These are phyloP conservation scores for Rhizopogon roseolus DNA, from an alignment of 768 basidiomycete species.

Conservation along the genomic window DNA sequence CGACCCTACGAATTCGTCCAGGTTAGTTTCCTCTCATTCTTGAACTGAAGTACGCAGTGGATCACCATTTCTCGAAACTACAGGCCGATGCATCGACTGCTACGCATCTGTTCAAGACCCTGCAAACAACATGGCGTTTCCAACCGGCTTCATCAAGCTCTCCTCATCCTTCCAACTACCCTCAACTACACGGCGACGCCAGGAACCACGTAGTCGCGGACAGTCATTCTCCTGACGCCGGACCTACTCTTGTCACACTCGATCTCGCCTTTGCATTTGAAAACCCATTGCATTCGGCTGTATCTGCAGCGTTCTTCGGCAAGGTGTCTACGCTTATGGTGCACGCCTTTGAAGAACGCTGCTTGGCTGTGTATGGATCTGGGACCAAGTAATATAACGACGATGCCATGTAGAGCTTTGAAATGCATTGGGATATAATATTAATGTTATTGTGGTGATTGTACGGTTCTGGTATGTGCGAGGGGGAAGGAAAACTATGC, in stretches of 20 bases:
- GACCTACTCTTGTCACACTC: slow-evolving; percentile 77
- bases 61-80: slow-evolving; percentile 4
- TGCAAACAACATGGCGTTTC: slow-evolving; percentile 73
- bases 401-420: neutral
- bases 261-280: slow-evolving; percentile 85
- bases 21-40: slow-evolving; percentile 33
- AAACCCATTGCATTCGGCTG: slow-evolving; percentile 77
- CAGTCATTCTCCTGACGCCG: slow-evolving; percentile 14
- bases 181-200: slow-evolving; percentile 3
- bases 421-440: neutral
- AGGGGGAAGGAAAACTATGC: neutral
- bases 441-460: neutral
- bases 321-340: slow-evolving; percentile 89
- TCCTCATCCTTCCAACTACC: slow-evolving; percentile 29
- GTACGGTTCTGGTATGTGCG: too few species aligned
- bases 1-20: slow-evolving; percentile 73
- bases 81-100: slow-evolving; percentile 71
- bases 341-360: slow-evolving; percentile 86
- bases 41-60: neutral
- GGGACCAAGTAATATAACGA: slow-evolving; percentile 18
- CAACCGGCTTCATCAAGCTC: slow-evolving; percentile 47
- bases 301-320: slow-evolving; percentile 84
- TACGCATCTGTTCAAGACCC: slow-evolving; percentile 68
- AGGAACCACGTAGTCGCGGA: neutral
- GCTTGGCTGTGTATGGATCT: slow-evolving; percentile 64